These are phyloP conservation scores for Kwoniella sp. DNA, from an alignment of 768 basidiomycete species.

Conservation along the genomic window DNA sequence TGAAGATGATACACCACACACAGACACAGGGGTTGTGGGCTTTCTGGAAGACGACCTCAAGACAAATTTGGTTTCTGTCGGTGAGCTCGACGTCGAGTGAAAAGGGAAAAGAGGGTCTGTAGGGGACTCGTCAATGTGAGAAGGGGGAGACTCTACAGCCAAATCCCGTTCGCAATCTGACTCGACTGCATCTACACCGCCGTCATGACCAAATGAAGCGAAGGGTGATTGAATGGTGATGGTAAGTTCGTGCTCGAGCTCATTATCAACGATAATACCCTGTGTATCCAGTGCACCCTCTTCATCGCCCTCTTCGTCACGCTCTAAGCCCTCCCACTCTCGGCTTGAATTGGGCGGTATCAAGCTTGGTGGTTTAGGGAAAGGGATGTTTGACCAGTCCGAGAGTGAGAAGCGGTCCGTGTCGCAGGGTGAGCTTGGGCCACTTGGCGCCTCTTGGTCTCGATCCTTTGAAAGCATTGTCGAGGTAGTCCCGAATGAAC, in stretches of 20 bases:
- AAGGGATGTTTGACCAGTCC: slow-evolving; percentile 8
- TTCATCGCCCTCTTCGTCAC: neutral
- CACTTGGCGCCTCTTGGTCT: slow-evolving; percentile 16
- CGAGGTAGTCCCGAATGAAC: slow-evolving; percentile 1
- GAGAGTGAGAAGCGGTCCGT: slow-evolving; percentile 24
- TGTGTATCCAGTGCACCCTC: neutral
- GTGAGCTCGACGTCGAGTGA: slow-evolving; percentile 4
- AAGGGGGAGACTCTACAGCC: neutral
- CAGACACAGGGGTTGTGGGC: slow-evolving; percentile 10
- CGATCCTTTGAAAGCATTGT: slow-evolving; percentile 1
- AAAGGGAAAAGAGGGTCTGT: slow-evolving; percentile 23
- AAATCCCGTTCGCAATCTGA: neutral
- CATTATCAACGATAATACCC: no score
- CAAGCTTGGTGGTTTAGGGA: slow-evolving; percentile 23
- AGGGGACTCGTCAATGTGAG: slow-evolving; percentile 16
- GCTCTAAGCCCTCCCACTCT: neutral
- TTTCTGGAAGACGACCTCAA: neutral
- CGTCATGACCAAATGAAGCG: neutral
- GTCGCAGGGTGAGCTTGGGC: slow-evolving; percentile 25
- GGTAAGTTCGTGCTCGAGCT: slow-evolving; percentile 8
- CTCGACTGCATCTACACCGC: no score
- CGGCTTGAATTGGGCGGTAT: neutral
- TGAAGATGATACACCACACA: slow-evolving; percentile 5
- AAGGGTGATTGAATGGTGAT: slow-evolving; percentile 13
- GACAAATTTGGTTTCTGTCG: neutral